Evolutionary conservation across 2,329 filamentous ascomycete species (phyloP).

Genomic region (Didymella glomerata): DNA sequence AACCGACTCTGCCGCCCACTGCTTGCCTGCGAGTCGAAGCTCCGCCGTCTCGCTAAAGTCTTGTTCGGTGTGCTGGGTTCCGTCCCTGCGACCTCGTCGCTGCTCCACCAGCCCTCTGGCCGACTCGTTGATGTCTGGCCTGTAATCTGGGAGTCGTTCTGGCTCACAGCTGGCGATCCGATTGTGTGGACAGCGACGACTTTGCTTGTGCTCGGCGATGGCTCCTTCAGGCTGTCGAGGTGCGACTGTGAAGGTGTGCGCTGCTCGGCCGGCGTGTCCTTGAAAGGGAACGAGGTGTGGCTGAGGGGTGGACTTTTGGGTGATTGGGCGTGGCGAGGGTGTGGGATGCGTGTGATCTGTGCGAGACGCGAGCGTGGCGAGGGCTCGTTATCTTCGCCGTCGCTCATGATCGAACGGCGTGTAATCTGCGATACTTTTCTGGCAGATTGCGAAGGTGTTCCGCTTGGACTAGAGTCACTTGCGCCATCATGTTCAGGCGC

Average conservation of each 20-base stretch:
- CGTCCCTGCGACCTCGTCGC: conserved; percentile 48
- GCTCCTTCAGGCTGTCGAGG: conserved; percentile 4
- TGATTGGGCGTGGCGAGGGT: conserved; percentile 27
- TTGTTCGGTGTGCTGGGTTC: conserved; percentile 34
- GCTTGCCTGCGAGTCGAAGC: conserved; percentile 43
- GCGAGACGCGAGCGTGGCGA: conserved; percentile 27
- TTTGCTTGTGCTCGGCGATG: conserved; percentile 8
- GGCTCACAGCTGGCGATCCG: conserved; percentile 29
- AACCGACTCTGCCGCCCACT: conserved; percentile 37
- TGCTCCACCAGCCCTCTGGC: conserved; percentile 53
- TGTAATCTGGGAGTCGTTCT: conserved; percentile 39
- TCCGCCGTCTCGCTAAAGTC: conserved; percentile 20
- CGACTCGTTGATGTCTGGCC: conserved; percentile 42
- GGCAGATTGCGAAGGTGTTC: conserved; percentile 12
- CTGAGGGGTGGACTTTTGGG: conserved; percentile 24
- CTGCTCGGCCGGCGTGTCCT: conserved; percentile 4
- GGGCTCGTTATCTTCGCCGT: conserved; percentile 14
- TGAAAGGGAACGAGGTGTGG: conserved; percentile 29
- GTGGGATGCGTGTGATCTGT: conserved; percentile 30
- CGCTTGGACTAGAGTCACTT: conserved; percentile 13
- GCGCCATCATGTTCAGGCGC: conserved; percentile 28
- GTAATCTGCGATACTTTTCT: conserved; percentile 17
- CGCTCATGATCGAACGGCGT: conserved; percentile 14
- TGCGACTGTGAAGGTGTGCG: conserved; percentile 2
- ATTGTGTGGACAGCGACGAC: conserved; percentile 19